These are phyloP conservation scores for Daldinia vernicosa DNA, from an alignment of 495 filamentous ascomycete genomes.

Conservation along the genomic window DNA sequence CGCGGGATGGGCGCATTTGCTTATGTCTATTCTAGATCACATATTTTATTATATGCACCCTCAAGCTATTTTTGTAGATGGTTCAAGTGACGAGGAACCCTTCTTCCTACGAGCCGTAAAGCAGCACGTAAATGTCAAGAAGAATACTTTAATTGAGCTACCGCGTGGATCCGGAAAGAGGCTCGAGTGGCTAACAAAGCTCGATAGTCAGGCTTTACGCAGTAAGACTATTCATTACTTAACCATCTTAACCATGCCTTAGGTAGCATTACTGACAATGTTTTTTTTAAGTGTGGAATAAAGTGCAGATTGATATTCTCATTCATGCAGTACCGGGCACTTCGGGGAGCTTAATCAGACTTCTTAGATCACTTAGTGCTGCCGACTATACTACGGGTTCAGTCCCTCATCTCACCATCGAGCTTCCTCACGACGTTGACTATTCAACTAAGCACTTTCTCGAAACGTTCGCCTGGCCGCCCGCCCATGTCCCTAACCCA, in stretches of 20 bases:
- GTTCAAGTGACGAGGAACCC: constrained; percentile 57
- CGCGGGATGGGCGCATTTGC: not conserved
- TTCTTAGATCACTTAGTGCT: constrained; percentile 73
- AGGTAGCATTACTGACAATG: constrained; percentile 32
- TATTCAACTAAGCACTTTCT: constrained; percentile 66
- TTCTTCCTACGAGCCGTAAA: constrained; percentile 65
- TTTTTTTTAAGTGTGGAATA: constrained; percentile 71
- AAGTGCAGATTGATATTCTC: constrained; percentile 75
- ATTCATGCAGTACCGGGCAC: constrained; percentile 74
- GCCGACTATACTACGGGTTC: constrained; percentile 76
- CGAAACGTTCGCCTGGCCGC: constrained; percentile 70
- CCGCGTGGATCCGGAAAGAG: constrained; percentile 65
- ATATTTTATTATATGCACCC: constrained; percentile 67
- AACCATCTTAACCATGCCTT: not conserved
- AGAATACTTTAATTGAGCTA: constrained; percentile 70
- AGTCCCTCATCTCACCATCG: constrained; percentile 77
- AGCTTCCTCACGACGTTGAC: constrained; percentile 76
- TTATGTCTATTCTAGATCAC: constrained; percentile 47
- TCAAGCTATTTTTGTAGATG: constrained; percentile 64
- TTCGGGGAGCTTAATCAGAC: constrained; percentile 74
- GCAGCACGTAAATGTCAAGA: constrained; percentile 52
- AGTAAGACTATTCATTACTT: constrained; percentile 54
- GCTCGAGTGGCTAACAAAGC: constrained; percentile 77
- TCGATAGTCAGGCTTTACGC: constrained; percentile 75
- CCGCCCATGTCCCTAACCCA: constrained; percentile 50